Base-by-base conservation (phyloP, 176 grass and related monocot genomes). In the Leersia perrieri region DNA sequence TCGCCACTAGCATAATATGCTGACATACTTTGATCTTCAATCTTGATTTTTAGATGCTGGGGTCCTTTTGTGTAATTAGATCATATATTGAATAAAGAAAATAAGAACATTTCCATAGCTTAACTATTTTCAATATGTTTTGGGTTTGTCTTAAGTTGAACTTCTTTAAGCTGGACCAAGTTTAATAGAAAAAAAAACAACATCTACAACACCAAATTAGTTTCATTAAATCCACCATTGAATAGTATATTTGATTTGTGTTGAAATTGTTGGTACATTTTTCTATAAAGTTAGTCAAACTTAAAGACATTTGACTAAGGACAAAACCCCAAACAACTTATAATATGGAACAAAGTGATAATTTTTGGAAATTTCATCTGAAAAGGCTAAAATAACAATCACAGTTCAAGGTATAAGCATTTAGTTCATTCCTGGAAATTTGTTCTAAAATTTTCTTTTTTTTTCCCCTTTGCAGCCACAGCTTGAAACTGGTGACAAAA, bases 401-500 rank as follows among this genome's bases (percentile, higher is more conserved):
- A 20, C 22, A 44, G 72, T 63, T 22, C 10, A 51, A 86, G 18
- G 70, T 68, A 20, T n/a, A 76, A 75, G 11, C 71, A 45, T 79
- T 73, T 63, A 68, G 20, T 77, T 47, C n/a, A 69, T 77, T 67
- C 34, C 51, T 90, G 18, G 11, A 66, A 29, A 68, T 78, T 64
- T 73, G 7, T 80, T 81, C 26, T 90, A n/a, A 92, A 60, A 78
- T 5, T 15, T 69, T 15, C 87, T 60, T 69, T 15, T 89, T 60
- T 68, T 87, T 72, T 55, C 4, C 44, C 71, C n/a, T 81, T 75
- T 92, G 60, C 88, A 98, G 95, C 95, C 95, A 62, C 92, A 90
- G 29, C 90, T 98, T 33, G 95, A 98, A 83, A 70, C 88, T 67
- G 95, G 95, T 60, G 95, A 98, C 60, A 98, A 98, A 90, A 98